phyloP scores from a whole-genome alignment of 164 flowering plant species.

The Kalanchoe fedtschenkoi region DNA sequence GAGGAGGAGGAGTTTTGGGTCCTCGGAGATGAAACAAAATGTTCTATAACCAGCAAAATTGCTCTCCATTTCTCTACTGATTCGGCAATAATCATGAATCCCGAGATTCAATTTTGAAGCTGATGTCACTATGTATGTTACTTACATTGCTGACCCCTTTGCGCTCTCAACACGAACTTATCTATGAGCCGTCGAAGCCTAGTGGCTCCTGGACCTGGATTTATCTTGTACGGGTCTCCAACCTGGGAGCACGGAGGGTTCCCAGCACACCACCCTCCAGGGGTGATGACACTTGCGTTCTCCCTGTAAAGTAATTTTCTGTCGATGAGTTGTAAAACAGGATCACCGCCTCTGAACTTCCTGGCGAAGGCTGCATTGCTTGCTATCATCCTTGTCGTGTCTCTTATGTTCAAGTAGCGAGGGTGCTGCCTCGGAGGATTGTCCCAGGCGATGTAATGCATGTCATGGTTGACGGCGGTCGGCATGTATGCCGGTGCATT shows the following conservation, averaged over 20 bases:
- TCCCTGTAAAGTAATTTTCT: slow-evolving; percentile 19
- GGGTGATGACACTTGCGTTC: slow-evolving; percentile 60
- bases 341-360: neutral
- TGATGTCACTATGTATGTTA: slow-evolving; percentile 12
- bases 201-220: slow-evolving; percentile 58
- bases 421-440: slow-evolving; percentile 3
- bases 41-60: no score
- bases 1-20: no score
- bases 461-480: slow-evolving; percentile 5
- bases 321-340: slow-evolving; percentile 5
- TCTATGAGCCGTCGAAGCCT: slow-evolving; percentile 37
- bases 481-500: slow-evolving; percentile 3
- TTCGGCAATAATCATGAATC: neutral
- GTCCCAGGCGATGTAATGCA: slow-evolving; percentile 7
- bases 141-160: slow-evolving; percentile 35
- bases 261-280: slow-evolving; percentile 79
- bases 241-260: slow-evolving; percentile 45
- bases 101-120: neutral
- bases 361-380: slow-evolving; percentile 7
- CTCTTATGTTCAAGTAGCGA: neutral
- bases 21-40: no score
- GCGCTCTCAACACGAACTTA: slow-evolving; percentile 19
- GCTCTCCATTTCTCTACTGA: no score
- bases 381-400: slow-evolving; percentile 1
- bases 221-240: slow-evolving; percentile 33